Percentiles rank a stretch among this genome's conserved stretches.
Evolutionary conservation across 2,329 filamentous ascomycete genomes (phyloP).

Genomic region (Colletotrichum acutatum): DNA sequence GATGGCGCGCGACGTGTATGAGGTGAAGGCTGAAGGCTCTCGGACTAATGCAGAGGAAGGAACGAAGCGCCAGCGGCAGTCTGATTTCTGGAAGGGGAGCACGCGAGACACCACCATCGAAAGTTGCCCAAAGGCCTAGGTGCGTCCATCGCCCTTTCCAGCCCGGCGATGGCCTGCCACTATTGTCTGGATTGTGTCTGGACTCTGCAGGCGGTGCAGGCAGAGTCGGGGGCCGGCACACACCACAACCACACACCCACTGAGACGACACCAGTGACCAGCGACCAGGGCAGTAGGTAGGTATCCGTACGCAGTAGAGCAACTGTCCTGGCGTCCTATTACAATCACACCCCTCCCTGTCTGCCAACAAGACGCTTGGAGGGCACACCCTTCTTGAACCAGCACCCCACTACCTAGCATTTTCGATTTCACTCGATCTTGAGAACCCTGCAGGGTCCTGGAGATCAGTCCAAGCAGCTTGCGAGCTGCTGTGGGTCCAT

Average conservation of each 20-base stretch:
- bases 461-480: conserved; percentile 49
- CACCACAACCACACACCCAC: background rate
- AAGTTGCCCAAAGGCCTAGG: conserved; percentile 39
- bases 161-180: background rate
- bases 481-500: conserved; percentile 42
- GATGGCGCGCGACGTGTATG: background rate
- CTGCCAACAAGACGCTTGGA: background rate
- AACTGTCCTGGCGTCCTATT: background rate
- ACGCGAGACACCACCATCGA: background rate
- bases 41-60: background rate
- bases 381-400: background rate
- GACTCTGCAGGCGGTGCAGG: background rate
- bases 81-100: background rate
- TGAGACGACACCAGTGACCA: background rate
- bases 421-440: conserved; percentile 33
- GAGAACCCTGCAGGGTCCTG: conserved; percentile 39
- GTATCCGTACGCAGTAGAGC: no score
- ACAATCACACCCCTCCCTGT: background rate
- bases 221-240: background rate
- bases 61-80: background rate
- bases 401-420: conserved; percentile 12
- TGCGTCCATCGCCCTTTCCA: background rate
- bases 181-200: background rate
- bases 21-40: background rate
- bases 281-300: background rate